Evolutionary conservation across 1,139 yeast genomes (phyloP), one percentile per base, ranked within the genome.

Genomic region (Kodamaea sp.): DNA sequence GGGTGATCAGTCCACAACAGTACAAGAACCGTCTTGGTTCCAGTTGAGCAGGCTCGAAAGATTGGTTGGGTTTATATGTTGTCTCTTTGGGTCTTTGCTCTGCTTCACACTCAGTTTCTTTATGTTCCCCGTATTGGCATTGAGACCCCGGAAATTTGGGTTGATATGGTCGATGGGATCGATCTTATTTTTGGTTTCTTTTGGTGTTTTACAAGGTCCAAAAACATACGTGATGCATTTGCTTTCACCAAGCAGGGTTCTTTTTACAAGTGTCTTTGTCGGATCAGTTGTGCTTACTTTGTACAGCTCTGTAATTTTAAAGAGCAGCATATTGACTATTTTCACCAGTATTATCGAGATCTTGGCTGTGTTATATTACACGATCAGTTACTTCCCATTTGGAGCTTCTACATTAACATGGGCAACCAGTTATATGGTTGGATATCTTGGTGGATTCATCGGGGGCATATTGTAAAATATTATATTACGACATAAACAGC

Each of bases 191-290:
- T 87, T 92, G 31, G 63, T 87, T 7, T 88, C 96, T 22, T 92
- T 92, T 62, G 97, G 97, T 1, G 79, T 88, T 8, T 64, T 92
- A 26, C 97, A 90, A 64, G 98, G 98, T 0, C 97, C 97, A 0
- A 71, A 81, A 26, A 83, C 84, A 32, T 92, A 89, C 56, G 50
- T 79, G 37, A 66, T 73, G 39, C 98, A 92, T 59, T 71, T 92
- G 48, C 59, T 85, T 6, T 84, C 96, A 2, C 75, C 79, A 32
- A 84, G 81, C 39, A 72, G 98, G 46, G 67, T 90, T 32, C 81
- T 89, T 34, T 92, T 92, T 59, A 82, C 96, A 0, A 57, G 75
- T 6, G 79, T 90, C 27, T 92, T 88, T 61, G 84, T 92, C 53
- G 79, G 84, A 7, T 75, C 88, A 22, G 88, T 88, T 40, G 54